phyloP scores from a whole-genome alignment of 345 rosid species.

The Eucalyptus rudis region DNA sequence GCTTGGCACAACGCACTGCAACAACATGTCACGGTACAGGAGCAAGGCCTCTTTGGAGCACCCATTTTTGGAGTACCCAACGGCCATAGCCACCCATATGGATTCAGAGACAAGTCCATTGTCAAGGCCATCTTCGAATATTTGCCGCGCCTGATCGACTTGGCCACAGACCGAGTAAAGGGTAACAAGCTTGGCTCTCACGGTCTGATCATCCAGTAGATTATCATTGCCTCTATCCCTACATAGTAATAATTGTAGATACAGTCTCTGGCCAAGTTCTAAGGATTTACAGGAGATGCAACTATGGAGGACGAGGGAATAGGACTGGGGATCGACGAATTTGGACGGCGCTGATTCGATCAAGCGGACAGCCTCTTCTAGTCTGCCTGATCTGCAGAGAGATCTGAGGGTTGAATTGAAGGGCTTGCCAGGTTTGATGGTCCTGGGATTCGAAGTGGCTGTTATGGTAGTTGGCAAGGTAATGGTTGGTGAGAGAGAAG shows the following conservation, averaged over 20 bases:
- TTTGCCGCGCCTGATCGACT: constrained; percentile 14
- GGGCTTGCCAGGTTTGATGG: not conserved
- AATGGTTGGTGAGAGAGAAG: not conserved
- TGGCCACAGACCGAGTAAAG: constrained; percentile 32
- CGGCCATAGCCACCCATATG: constrained; percentile 40
- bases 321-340: not conserved
- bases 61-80: constrained; percentile 26
- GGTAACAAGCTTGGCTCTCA: constrained; percentile 27
- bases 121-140: constrained; percentile 10
- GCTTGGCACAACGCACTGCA: constrained; percentile 12
- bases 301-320: constrained; percentile 15
- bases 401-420: constrained; percentile 4
- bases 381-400: constrained; percentile 5
- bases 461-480: not conserved
- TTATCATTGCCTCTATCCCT: not conserved
- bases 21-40: constrained; percentile 18
- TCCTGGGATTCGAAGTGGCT: not conserved
- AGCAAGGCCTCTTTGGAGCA: constrained; percentile 15
- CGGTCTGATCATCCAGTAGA: constrained; percentile 8
- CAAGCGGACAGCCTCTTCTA: constrained; percentile 9
- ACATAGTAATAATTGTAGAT: constrained; percentile 1
- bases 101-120: constrained; percentile 7
- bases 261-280: constrained; percentile 17
- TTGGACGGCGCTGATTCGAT: constrained; percentile 13
- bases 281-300: constrained; percentile 33